Evolutionary conservation across 768 basidiomycete species (phyloP).

Genomic region (Hysterangium stoloniferum): DNA sequence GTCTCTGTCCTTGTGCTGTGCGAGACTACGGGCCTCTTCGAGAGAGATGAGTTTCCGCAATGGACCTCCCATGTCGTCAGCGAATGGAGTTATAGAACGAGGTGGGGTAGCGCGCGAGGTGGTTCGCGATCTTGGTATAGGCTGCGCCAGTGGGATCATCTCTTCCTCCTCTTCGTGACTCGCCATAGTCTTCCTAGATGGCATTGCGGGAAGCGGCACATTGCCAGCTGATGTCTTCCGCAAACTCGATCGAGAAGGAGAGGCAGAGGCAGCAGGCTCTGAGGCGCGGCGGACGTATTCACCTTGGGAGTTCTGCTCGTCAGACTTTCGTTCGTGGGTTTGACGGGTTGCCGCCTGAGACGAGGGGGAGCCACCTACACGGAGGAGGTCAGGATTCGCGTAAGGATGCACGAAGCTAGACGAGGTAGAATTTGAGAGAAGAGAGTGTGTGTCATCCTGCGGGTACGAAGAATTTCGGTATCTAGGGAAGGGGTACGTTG

Average conservation of each 20-base stretch:
- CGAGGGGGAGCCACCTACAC: constrained; percentile 26
- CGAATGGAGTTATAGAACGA: neutral
- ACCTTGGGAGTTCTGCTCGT: neutral
- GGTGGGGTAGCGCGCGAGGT: neutral
- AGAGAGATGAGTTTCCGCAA: constrained; percentile 9
- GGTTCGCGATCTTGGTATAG: neutral
- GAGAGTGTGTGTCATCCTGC: neutral
- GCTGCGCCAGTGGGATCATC: neutral
- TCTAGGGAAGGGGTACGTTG: neutral
- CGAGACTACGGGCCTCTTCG: constrained; percentile 3
- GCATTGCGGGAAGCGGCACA: neutral
- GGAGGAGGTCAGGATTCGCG: constrained; percentile 67
- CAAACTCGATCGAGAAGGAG: neutral
- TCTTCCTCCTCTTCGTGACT: neutral
- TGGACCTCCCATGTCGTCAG: neutral
- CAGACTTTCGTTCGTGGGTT: neutral
- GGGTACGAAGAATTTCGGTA: neutral
- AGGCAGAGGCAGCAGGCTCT: neutral
- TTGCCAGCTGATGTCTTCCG: constrained; percentile 3
- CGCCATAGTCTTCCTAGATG: neutral
- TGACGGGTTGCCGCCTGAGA: constrained; percentile 16
- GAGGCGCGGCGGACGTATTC: constrained; percentile 1
- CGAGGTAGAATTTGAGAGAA: constrained; percentile 11
- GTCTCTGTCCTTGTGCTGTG: neutral
- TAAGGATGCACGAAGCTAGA: constrained; percentile 53